These are phyloP conservation scores for Anisogramma anomala DNA, from an alignment of 2,329 filamentous ascomycete genomes.

Conservation along the genomic window DNA sequence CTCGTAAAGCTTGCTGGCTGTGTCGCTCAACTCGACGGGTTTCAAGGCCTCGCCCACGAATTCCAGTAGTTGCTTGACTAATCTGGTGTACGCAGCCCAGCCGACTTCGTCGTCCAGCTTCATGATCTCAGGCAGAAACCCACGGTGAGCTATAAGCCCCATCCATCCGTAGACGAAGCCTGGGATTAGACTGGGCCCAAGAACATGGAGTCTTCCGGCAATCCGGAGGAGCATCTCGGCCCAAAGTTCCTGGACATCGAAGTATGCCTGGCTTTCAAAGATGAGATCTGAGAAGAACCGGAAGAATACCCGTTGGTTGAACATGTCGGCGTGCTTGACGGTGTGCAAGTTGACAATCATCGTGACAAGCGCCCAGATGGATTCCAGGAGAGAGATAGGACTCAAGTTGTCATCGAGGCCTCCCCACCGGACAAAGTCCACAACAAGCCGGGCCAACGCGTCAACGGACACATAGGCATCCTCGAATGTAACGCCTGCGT, in stretches of 20 bases:
- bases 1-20: conserved; percentile 74
- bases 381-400: conserved; percentile 64
- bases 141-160: conserved; percentile 68
- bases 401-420: conserved; percentile 47
- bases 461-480: conserved; percentile 57
- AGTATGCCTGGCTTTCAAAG: conserved; percentile 55
- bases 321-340: conserved; percentile 64
- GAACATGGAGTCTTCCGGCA: conserved; percentile 56
- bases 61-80: conserved; percentile 59
- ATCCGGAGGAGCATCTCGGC: conserved; percentile 61
- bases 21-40: conserved; percentile 52
- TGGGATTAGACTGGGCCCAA: conserved; percentile 68
- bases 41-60: conserved; percentile 75
- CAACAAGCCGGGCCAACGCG: conserved; percentile 69
- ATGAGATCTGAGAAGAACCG: conserved; percentile 75
- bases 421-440: conserved; percentile 63
- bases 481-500: conserved; percentile 45
- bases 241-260: conserved; percentile 48
- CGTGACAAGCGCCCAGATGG: conserved; percentile 64
- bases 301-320: conserved; percentile 86
- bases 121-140: conserved; percentile 71
- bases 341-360: conserved; percentile 80
- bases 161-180: conserved; percentile 82
- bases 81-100: conserved; percentile 64
- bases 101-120: conserved; percentile 55